A percentile compares a stretch with the other conserved stretches of the same genome.
Evolutionary conservation across 257 asterid species (phyloP).

Genomic region (Plantago major): DNA sequence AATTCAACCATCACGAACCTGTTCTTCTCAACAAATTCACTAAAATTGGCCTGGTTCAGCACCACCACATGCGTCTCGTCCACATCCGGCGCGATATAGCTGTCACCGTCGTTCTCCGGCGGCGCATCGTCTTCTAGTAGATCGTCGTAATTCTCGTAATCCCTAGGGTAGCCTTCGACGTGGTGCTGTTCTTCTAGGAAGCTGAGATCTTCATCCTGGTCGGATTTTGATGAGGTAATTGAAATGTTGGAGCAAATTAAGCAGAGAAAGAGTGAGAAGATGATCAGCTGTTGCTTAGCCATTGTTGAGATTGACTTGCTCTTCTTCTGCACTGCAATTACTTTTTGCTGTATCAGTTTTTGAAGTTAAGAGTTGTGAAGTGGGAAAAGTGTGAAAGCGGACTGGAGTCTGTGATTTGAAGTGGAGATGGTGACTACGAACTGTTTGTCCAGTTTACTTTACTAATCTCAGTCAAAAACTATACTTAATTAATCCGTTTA

Average conservation of each 20-base stretch:
- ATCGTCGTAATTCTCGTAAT: constrained; percentile 65
- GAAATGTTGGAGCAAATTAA: constrained; percentile 31
- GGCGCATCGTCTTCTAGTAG: constrained; percentile 35
- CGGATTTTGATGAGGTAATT: constrained; percentile 7
- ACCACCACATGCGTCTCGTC: constrained; percentile 76
- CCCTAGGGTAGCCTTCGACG: constrained; percentile 31
- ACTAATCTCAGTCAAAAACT: no score
- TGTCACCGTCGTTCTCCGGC: constrained; percentile 37
- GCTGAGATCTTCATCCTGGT: constrained; percentile 20
- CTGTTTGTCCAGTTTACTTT: no score
- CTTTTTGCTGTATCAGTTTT: no score
- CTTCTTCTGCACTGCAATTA: not conserved
- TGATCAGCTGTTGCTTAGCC: constrained; percentile 33
- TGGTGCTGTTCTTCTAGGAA: no score
- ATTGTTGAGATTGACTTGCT: no score
- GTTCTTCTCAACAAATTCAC: constrained; percentile 50
- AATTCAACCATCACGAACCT: constrained; percentile 83
- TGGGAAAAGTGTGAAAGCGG: constrained; percentile 5
- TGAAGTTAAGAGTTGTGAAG: not conserved
- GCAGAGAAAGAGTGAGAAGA: constrained; percentile 39
- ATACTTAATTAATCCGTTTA: no score
- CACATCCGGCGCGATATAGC: constrained; percentile 35
- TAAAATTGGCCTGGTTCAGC: constrained; percentile 61
- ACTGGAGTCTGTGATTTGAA: no score
- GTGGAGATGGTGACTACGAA: no score